Evolutionary conservation across 2,329 filamentous ascomycete species (phyloP).

Genomic region (Phoma herbarum): DNA sequence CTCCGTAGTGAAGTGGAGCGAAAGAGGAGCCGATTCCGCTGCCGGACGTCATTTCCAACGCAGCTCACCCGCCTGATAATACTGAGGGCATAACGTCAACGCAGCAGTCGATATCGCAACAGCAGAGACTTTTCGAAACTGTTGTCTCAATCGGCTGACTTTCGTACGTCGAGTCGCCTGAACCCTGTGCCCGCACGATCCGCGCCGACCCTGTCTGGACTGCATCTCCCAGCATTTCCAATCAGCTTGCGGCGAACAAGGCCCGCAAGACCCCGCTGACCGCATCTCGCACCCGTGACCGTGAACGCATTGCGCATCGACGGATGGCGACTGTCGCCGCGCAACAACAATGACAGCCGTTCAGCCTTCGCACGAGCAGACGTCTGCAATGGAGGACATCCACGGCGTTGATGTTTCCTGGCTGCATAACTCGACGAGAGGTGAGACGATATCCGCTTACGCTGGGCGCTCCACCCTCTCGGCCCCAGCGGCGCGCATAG

Average conservation of each 20-base stretch:
- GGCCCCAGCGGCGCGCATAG: constrained; percentile 28
- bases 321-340: constrained; percentile 38
- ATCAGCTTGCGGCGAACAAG: constrained; percentile 37
- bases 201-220: constrained; percentile 16
- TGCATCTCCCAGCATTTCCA: constrained; percentile 25
- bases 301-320: constrained; percentile 18
- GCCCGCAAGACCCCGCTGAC: constrained; percentile 42
- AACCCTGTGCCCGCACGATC: constrained; percentile 7
- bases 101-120: constrained; percentile 22
- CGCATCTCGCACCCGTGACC: constrained; percentile 27
- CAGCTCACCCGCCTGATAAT: constrained; percentile 14
- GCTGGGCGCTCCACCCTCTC: constrained; percentile 31
- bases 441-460: constrained; percentile 60
- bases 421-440: constrained; percentile 86
- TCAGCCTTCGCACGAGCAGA: constrained; percentile 29
- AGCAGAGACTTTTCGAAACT: constrained; percentile 19
- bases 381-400: constrained; percentile 74
- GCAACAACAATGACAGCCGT: constrained; percentile 37
- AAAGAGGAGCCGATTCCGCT: constrained; percentile 30
- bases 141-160: constrained; percentile 18
- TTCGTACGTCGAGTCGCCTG: constrained; percentile 19
- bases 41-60: constrained; percentile 28
- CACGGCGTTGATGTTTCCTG: constrained; percentile 88
- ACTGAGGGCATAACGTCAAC: constrained; percentile 19
- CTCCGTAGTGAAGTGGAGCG: constrained; percentile 7